Percentiles rank a stretch among this genome's conserved stretches.
phyloP scores from a whole-genome alignment of 176 grass and related monocot genomes.

The Eleusine indica region DNA sequence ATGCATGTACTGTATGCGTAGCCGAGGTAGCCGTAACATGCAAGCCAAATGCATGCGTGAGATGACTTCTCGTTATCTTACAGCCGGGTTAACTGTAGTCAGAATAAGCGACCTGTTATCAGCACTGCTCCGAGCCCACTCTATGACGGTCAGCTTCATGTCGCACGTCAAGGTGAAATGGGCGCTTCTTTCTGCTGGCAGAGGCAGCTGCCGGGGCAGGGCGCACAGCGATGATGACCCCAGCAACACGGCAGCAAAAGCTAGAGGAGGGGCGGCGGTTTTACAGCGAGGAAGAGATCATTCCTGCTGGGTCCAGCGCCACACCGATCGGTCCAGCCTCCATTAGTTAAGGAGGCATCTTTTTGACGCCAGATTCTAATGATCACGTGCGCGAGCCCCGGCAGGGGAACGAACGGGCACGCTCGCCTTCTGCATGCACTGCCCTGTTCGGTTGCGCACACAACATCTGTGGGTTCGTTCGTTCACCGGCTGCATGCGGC shows the following conservation, averaged over 20 bases:
- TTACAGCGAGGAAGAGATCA: constrained; percentile 37
- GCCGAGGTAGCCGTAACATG: constrained; percentile 4
- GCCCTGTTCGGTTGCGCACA: constrained; percentile 52
- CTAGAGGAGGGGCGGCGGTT: not conserved
- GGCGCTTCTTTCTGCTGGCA: not conserved
- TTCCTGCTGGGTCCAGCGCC: constrained; percentile 27
- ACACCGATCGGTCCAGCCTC: not conserved
- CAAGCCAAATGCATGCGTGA: not conserved
- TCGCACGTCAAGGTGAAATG: constrained; percentile 34
- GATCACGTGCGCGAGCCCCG: constrained; percentile 43
- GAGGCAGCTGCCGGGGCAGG: not conserved
- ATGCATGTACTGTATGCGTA: constrained; percentile 6
- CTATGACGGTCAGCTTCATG: not conserved
- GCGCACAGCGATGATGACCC: constrained; percentile 35
- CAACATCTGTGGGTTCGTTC: constrained; percentile 19
- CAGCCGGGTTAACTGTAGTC: not conserved
- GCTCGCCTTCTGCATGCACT: constrained; percentile 16
- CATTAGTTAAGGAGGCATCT: not conserved
- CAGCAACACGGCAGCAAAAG: not conserved
- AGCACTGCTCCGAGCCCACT: not conserved
- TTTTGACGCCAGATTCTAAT: constrained; percentile 42
- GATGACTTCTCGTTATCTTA: not conserved
- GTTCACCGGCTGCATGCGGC: constrained; percentile 11
- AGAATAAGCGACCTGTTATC: not conserved
- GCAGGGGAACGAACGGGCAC: not conserved